Evolutionary conservation across 371 early-diverging fungal species (phyloP).

Genomic region (Rhizopus microsporus): DNA sequence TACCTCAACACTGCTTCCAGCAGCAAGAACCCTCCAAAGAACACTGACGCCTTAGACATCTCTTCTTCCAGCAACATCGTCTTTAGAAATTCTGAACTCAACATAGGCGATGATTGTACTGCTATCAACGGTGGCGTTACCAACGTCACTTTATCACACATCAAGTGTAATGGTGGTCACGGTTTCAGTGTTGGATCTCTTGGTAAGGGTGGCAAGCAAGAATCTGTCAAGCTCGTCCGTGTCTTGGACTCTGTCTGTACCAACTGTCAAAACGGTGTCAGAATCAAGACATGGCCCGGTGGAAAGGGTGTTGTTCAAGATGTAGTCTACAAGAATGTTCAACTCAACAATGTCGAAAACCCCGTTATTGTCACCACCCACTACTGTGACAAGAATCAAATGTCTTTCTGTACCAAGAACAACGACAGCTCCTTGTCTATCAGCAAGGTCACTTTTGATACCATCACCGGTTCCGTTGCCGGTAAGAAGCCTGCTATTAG

Average conservation of each 20-base stretch:
- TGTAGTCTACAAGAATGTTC: conserved; percentile 21
- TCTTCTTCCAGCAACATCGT: conserved; percentile 28
- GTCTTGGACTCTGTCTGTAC: conserved; percentile 26
- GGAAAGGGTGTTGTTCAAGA: conserved; percentile 25
- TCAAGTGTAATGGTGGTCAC: conserved; percentile 33
- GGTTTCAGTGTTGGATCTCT: conserved; percentile 43
- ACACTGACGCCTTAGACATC: conserved; percentile 42
- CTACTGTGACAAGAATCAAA: conserved; percentile 27
- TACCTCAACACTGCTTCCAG: conserved; percentile 31
- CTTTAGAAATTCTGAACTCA: conserved; percentile 20
- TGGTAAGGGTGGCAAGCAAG: conserved; percentile 34
- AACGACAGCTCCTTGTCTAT: conserved; percentile 25
- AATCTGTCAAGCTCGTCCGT: conserved; percentile 23
- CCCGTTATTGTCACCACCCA: conserved; percentile 32
- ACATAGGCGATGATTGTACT: conserved; percentile 36
- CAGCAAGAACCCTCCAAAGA: conserved; percentile 26
- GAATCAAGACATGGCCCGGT: conserved; percentile 46
- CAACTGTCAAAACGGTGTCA: conserved; percentile 41
- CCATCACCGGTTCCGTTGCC: conserved; percentile 17
- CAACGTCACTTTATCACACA: conserved; percentile 26
- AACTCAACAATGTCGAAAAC: conserved; percentile 25
- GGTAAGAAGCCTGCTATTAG: conserved; percentile 20
- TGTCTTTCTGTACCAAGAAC: conserved; percentile 19
- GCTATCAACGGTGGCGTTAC: conserved; percentile 36
- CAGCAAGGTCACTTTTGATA: conserved; percentile 25